Conservation (phyloP, 805 yeast species). For the Tetrapisispora taiwanensis region DNA sequence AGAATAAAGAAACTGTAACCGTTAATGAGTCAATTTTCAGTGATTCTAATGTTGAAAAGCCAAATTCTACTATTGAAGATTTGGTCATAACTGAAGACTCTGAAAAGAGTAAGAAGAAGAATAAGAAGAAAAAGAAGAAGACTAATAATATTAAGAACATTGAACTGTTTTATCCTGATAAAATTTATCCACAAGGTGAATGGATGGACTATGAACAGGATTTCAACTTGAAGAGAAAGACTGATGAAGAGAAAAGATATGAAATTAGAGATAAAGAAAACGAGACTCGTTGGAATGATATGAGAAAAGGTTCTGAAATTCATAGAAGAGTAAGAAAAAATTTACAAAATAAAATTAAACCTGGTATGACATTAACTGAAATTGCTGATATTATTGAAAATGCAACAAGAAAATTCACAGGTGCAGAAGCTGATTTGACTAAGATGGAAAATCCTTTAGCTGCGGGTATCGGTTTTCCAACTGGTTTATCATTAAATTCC, state of each 20-base stretch:
- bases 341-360: conserved; percentile 63
- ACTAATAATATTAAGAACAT: conserved; percentile 50
- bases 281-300: conserved; percentile 64
- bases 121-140: conserved; percentile 44
- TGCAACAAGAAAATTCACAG: conserved; percentile 64
- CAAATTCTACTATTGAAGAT: background rate
- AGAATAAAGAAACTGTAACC: too few relatives aligned
- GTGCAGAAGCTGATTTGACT: conserved; percentile 43
- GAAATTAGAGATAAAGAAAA: conserved; percentile 47
- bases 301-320: conserved; percentile 92
- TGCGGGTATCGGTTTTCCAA: conserved; percentile 95
- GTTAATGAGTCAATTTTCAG: background rate
- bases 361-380: conserved; percentile 88
- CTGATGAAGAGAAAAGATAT: conserved; percentile 79
- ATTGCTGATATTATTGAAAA: conserved; percentile 85
- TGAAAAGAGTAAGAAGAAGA: conserved; percentile 28
- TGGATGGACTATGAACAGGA: conserved; percentile 64
- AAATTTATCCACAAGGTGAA: conserved; percentile 76
- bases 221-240: conserved; percentile 60
- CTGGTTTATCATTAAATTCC: conserved; percentile 89
- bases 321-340: conserved; percentile 84
- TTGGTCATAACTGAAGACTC: background rate
- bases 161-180: conserved; percentile 57
- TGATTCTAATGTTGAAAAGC: background rate
- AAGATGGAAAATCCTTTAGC: conserved; percentile 31